Conservation (phyloP, 176 grass and related monocot genomes). For the Rhynchospora breviuscula region DNA sequence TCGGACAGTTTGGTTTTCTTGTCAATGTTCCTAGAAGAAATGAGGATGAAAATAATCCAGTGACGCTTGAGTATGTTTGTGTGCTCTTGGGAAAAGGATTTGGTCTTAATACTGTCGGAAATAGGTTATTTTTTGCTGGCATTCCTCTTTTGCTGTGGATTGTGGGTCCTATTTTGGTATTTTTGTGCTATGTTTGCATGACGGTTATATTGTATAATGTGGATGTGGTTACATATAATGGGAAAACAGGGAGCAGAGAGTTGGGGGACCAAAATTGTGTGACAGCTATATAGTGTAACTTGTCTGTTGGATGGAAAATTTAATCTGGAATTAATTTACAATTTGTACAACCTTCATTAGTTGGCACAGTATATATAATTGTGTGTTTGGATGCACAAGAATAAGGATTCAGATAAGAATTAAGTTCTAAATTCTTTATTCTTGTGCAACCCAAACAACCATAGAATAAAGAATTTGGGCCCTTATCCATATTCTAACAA, state of each 20-base stretch:
- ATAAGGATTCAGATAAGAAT: too few relatives aligned
- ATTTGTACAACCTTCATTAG: too few relatives aligned
- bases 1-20: constrained; percentile 69
- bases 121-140: constrained; percentile 57
- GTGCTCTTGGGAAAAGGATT: constrained; percentile 43
- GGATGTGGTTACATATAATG: constrained; percentile 31
- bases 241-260: not conserved
- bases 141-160: constrained; percentile 77
- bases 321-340: too few relatives aligned
- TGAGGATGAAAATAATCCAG: not conserved
- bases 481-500: too few relatives aligned
- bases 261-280: not conserved
- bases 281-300: not conserved
- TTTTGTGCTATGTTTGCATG: constrained; percentile 42
- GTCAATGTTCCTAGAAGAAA: constrained; percentile 40
- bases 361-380: too few relatives aligned
- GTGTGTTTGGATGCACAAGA: too few relatives aligned
- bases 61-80: constrained; percentile 42
- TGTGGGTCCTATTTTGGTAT: constrained; percentile 54
- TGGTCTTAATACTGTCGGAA: constrained; percentile 50
- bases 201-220: constrained; percentile 48
- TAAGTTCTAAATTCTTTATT: too few relatives aligned
- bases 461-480: too few relatives aligned
- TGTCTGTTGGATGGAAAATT: too few relatives aligned
- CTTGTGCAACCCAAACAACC: too few relatives aligned